A percentile compares a stretch with the other conserved stretches of the same genome.
phyloP scores from a whole-genome alignment of 192 early-diverging fungal species.

The Gigaspora rosea region DNA sequence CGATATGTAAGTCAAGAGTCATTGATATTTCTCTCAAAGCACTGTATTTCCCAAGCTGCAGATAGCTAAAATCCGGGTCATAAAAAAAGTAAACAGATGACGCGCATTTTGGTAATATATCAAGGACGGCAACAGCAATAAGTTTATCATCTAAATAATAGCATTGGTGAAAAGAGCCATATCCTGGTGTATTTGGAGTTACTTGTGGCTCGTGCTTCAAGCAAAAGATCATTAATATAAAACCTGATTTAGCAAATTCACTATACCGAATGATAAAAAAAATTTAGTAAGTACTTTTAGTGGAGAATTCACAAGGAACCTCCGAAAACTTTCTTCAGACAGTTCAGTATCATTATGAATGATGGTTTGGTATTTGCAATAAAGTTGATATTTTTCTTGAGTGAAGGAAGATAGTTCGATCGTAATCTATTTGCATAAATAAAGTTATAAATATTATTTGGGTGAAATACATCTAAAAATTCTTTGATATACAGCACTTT shows the following conservation, averaged over 20 bases:
- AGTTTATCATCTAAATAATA: constrained; percentile 84
- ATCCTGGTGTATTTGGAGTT: constrained; percentile 42
- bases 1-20: constrained; percentile 46
- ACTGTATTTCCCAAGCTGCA: constrained; percentile 85
- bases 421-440: constrained; percentile 42
- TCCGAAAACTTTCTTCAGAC: constrained; percentile 49
- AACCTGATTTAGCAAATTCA: background rate
- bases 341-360: constrained; percentile 84
- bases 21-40: constrained; percentile 83
- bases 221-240: background rate
- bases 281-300: constrained; percentile 45
- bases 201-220: constrained; percentile 17
- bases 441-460: background rate
- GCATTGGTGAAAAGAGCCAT: constrained; percentile 91
- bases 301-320: constrained; percentile 81
- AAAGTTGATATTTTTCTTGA: constrained; percentile 75
- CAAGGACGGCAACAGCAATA: constrained; percentile 90
- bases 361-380: constrained; percentile 74
- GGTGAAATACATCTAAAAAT: background rate
- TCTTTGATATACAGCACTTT: constrained; percentile 1
- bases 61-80: constrained; percentile 76
- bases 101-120: constrained; percentile 84
- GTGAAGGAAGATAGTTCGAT: constrained; percentile 69
- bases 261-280: background rate
- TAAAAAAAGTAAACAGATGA: constrained; percentile 96